Percentiles rank a stretch among this genome's conserved stretches.
phyloP scores from a whole-genome alignment of 192 early-diverging fungal species.

The Coemansia sp. region DNA sequence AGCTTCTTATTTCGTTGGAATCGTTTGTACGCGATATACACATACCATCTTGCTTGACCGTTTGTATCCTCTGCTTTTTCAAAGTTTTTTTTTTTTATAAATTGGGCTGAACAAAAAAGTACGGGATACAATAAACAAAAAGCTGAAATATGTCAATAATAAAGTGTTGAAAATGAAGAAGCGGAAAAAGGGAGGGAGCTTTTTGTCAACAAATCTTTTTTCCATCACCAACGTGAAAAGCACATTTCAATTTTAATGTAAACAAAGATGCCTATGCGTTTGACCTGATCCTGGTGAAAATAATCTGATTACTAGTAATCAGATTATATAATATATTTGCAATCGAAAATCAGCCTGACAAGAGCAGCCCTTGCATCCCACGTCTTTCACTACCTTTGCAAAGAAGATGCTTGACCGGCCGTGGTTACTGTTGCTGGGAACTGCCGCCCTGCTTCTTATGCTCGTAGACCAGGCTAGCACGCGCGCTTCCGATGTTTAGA shows the following conservation, averaged over 20 bases:
- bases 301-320: not conserved
- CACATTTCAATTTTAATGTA: constrained; percentile 11
- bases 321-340: too few species aligned
- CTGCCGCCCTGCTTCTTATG: constrained; percentile 80
- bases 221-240: not conserved
- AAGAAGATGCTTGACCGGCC: not conserved
- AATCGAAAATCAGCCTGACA: too few species aligned
- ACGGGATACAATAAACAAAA: not conserved
- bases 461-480: constrained; percentile 90
- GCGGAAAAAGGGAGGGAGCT: not conserved
- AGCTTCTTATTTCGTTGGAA: not conserved
- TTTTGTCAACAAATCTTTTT: constrained; percentile 5
- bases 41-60: not conserved
- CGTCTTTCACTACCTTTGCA: not conserved
- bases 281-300: too few species aligned
- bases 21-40: not conserved
- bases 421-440: not conserved
- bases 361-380: too few species aligned
- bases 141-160: not conserved
- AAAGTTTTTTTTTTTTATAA: not conserved
- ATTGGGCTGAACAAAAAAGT: not conserved
- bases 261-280: constrained; percentile 1
- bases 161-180: not conserved
- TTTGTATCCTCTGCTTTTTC: not conserved
- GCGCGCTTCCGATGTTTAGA: constrained; percentile 90